Percentiles rank a stretch among this genome's conserved stretches.
Evolutionary conservation across 2,329 filamentous ascomycete genomes (phyloP).

Genomic region (Fonsecaea pugnacius): DNA sequence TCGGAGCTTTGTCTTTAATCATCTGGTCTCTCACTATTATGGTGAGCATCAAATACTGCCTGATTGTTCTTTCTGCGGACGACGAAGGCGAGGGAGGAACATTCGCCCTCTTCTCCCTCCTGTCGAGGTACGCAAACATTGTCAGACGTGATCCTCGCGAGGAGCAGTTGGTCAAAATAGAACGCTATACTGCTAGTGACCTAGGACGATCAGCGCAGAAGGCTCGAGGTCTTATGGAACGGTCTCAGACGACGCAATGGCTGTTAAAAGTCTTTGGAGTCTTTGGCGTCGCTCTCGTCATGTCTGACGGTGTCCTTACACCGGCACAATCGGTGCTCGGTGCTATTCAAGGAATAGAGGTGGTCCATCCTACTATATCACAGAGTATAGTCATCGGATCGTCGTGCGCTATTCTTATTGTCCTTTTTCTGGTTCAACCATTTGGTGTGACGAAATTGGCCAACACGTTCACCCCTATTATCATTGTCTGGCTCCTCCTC

Average conservation of each 20-base stretch:
- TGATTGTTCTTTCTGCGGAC: constrained; percentile 59
- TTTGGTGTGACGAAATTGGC: constrained; percentile 57
- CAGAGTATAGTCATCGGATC: constrained; percentile 55
- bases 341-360: constrained; percentile 59
- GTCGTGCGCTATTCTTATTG: constrained; percentile 58
- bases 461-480: constrained; percentile 57
- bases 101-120: constrained; percentile 59
- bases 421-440: constrained; percentile 60
- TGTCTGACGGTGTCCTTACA: constrained; percentile 61
- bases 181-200: constrained; percentile 53
- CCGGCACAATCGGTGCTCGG: constrained; percentile 63
- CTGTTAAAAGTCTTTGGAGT: constrained; percentile 59
- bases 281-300: constrained; percentile 60
- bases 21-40: constrained; percentile 61
- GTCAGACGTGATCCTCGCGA: constrained; percentile 58
- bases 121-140: constrained; percentile 59
- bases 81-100: constrained; percentile 64
- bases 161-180: constrained; percentile 53
- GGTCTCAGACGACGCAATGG: constrained; percentile 51
- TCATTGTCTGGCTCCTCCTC: constrained; percentile 61
- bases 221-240: constrained; percentile 54
- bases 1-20: constrained; percentile 60
- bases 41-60: constrained; percentile 63
- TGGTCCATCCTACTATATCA: constrained; percentile 53
- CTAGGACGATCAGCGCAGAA: constrained; percentile 49